Percentiles rank a stretch among this genome's conserved stretches.
phyloP scores from a whole-genome alignment of 306 rosid species.

The Calophaca sinica region DNA sequence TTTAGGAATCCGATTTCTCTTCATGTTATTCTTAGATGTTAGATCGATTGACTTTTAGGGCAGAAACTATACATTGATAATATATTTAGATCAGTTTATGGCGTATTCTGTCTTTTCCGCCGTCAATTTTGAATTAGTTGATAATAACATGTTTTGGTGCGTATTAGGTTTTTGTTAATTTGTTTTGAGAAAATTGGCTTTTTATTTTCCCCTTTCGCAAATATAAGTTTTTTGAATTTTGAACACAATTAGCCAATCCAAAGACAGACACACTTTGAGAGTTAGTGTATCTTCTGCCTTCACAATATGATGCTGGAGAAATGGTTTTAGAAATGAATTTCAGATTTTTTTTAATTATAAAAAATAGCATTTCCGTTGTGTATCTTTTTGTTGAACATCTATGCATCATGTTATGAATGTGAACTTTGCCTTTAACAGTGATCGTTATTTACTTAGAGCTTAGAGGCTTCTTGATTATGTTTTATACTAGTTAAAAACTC shows the following conservation, averaged over 20 bases:
- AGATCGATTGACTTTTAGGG: conserved; percentile 40
- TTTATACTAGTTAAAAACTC: too few species aligned
- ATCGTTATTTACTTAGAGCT: neutral
- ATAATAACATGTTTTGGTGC: neutral
- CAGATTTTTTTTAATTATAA: neutral
- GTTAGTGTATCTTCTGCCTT: neutral
- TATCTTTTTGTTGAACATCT: neutral
- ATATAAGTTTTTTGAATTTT: neutral
- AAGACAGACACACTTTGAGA: neutral
- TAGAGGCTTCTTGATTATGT: neutral
- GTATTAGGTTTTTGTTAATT: neutral
- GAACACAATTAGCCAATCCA: neutral
- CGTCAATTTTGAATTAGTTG: neutral
- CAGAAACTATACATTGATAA: neutral
- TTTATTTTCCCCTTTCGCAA: neutral
- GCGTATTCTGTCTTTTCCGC: neutral
- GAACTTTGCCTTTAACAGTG: conserved; percentile 4
- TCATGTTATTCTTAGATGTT: neutral
- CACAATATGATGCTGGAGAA: neutral
- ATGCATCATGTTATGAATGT: neutral
- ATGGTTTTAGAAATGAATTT: conserved; percentile 7
- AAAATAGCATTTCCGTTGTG: neutral
- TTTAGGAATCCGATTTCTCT: neutral
- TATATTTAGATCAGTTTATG: neutral
- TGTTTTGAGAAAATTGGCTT: neutral